Evolutionary conservation across 306 rosid genomes (phyloP), one percentile per base, ranked within the genome.

Genomic region (Cicer arietinum): DNA sequence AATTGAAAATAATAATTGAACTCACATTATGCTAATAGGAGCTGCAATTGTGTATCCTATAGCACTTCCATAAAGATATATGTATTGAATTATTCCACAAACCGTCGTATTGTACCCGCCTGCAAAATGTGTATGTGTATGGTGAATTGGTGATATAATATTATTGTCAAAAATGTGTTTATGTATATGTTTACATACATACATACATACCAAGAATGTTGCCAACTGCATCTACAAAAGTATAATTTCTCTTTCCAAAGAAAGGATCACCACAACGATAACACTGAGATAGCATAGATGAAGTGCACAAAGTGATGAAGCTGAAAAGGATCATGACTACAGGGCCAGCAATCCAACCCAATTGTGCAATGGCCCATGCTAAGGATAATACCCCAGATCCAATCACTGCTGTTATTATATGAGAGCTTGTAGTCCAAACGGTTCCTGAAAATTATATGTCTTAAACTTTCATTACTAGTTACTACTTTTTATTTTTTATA

Each of bases 341-440:
- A 1, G 89, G 86, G 12, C 92, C 92, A 1, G 69, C 86, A 5
- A 89, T 44, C 92, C 92, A 89, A 4, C 92, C 90, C n/a, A 89
- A 66, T 66, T 89, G 92, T 0, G 87, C 89, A 0, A 81, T 71
- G 18, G 90, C 87, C 92, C 92, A 89, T 1, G 90, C 85, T 37
- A 89, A 65, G 5, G 92, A 86, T 6, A 89, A 57, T 45, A 89
- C 92, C 3, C 90, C 92, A 0, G 90, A 86, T 10, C 92, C 90
- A 12, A 86, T 85, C 77, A 89, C 92, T 0, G 92, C 87, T 0
- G 92, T 89, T 74, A 89, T 84, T 75, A 89, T 86, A 44, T 89
- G 90, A 0, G 92, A 79, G 54, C 89, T 86, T 2, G 87, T 82
- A 0, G 92, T 89, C 92, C 89, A 89, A 11, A 86, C 0, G 0